A percentile compares a stretch with the other conserved stretches of the same genome.
These are phyloP conservation scores for Oryza longistaminata DNA, from an alignment of 176 grass and related monocot genomes.

Conservation along the genomic window DNA sequence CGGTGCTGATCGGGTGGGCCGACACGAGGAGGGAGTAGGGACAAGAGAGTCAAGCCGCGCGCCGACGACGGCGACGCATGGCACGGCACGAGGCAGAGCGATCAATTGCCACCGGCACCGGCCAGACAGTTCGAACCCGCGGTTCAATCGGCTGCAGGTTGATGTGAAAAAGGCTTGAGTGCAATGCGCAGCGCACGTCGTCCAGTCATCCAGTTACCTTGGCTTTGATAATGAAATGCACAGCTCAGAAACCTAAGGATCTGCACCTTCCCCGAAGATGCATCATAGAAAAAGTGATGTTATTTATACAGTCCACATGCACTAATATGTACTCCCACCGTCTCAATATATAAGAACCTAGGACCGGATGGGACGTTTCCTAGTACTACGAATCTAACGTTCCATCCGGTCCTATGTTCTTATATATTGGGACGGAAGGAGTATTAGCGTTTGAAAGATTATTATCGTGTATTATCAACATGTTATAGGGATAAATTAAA, in stretches of 20 bases:
- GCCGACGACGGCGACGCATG: background rate
- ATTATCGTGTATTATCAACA: no score
- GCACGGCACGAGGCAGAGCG: background rate
- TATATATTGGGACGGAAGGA: no score
- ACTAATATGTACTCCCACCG: no score
- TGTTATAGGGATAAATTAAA: no score
- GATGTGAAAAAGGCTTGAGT: background rate
- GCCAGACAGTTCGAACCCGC: background rate
- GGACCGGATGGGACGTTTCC: no score
- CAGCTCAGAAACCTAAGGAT: constrained; percentile 1
- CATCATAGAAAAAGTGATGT: background rate
- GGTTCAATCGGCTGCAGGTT: background rate
- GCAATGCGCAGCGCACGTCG: background rate
- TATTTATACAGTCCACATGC: background rate
- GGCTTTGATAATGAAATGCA: background rate
- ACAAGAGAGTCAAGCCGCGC: background rate
- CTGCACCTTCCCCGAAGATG: background rate
- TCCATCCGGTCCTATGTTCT: no score
- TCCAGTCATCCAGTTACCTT: background rate
- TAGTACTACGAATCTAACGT: no score
- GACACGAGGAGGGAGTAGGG: background rate
- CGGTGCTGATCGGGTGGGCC: background rate
- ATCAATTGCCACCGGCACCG: constrained; percentile 30
- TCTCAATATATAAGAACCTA: no score
- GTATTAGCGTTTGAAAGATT: no score